Evolutionary conservation across 129 eudicot species (phyloP).

Genomic region (Gnaphalium uliginosum): DNA sequence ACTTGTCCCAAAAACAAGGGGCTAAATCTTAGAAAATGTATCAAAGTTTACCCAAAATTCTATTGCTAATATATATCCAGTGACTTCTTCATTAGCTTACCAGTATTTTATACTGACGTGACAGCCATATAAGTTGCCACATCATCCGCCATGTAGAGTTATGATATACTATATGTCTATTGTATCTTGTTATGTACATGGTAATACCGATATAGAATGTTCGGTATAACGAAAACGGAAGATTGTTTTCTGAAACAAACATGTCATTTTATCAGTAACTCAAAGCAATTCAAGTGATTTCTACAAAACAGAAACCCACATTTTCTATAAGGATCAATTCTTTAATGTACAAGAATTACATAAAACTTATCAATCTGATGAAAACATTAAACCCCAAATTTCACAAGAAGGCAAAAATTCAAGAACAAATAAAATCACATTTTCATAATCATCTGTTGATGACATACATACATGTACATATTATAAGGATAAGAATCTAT

Average conservation of each 20-base stretch:
- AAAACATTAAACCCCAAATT: background rate
- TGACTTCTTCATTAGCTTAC: background rate
- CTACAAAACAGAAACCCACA: background rate
- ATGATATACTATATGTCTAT: background rate
- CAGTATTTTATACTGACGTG: background rate
- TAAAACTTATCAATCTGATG: background rate
- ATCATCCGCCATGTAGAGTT: background rate
- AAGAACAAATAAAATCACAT: background rate
- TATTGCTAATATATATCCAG: background rate
- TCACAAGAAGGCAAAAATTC: background rate
- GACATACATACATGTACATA: background rate
- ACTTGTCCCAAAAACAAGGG: background rate
- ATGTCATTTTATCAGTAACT: background rate
- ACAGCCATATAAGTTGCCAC: background rate
- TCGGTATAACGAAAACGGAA: background rate
- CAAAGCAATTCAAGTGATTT: constrained; percentile 1
- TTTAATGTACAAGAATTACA: background rate
- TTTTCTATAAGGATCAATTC: background rate
- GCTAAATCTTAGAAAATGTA: background rate
- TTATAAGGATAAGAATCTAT: no score
- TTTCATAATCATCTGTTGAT: background rate
- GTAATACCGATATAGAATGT: background rate
- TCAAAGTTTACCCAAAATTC: background rate
- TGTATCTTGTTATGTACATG: background rate
- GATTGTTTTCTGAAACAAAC: background rate